Percentiles rank a stretch among this genome's conserved stretches.
These are phyloP conservation scores for Rhododendron molle DNA, from an alignment of 148 eudicot species.

Conservation along the genomic window DNA sequence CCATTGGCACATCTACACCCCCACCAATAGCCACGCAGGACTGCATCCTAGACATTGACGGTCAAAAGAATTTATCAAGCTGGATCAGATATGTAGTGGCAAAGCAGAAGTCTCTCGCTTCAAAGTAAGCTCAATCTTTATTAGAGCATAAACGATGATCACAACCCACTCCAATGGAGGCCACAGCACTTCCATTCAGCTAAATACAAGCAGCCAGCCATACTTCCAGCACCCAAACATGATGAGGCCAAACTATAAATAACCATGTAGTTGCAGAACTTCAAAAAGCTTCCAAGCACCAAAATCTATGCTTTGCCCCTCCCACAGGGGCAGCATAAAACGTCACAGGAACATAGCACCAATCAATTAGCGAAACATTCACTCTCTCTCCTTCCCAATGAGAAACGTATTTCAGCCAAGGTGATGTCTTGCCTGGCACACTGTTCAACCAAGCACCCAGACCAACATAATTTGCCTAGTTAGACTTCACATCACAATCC, in stretches of 20 bases:
- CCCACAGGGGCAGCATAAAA: neutral
- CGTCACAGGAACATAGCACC: neutral
- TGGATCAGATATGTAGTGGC: neutral
- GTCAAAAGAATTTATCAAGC: neutral
- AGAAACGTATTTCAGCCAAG: neutral
- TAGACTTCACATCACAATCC: neutral
- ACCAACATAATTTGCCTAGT: neutral
- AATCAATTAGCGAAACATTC: neutral
- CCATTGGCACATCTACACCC: neutral
- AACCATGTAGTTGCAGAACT: neutral
- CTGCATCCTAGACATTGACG: neutral
- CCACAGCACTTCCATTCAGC: neutral
- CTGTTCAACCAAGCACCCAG: neutral
- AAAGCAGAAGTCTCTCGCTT: neutral
- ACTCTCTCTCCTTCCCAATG: neutral
- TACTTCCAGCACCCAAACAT: neutral
- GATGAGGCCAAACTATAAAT: neutral
- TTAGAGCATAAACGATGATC: neutral
- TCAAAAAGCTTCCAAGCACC: neutral
- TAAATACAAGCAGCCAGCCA: neutral
- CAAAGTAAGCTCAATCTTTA: neutral
- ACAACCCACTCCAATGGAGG: neutral
- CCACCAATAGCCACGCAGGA: neutral
- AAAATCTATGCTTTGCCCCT: neutral
- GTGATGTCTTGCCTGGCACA: neutral